Base-by-base conservation (phyloP, 1,139 yeast species). In the Martiniozyma asiatica region DNA sequence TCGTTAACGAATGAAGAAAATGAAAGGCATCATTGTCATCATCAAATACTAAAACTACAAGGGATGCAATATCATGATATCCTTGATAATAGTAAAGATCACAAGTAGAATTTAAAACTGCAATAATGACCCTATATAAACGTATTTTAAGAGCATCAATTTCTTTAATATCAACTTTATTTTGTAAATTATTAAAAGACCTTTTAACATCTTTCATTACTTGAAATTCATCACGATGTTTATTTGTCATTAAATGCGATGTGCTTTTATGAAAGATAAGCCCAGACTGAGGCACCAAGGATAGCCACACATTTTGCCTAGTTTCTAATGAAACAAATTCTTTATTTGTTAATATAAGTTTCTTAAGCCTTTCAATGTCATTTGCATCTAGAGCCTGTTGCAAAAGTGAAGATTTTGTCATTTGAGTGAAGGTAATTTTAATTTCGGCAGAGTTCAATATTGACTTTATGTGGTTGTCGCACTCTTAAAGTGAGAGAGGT, bases 11-110 rank as follows among this genome's bases (percentile, higher is more conserved):
- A 35, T 77, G 81, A 32, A 85, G 55, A 17, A 72, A 47, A 27
- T 48, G 49, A 38, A 65, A 63, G 0, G 77, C 68, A 9, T 54
- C 59, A 26, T 61, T 63, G 27, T 61, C 64, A 27, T 61, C 51
- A 26, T 33, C 39, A 43, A 71, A 70, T 0, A 77, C 68, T 14
- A 76, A 45, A 14, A 79, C 56, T n/a, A 81, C 58, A 8, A 80
- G 64, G 30, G 81, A 68, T 2, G 85, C 87, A 22, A 87, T 61
- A 47, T 89, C 97, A 54, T 89, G 97, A 49, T 68, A 84, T 0
- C 98, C 98, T 54, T 89, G 98, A 50, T 84, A 89, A 52, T 89
- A 89, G 36, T 70, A 61, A 26, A 87, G 58, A 8, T 53, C 45
- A 0, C 87, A 87, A 43, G 77, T 61, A 20, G 62, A 63, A 20